These are phyloP conservation scores for Thamnidium elegans DNA, from an alignment of 192 early-diverging fungal species.

Conservation along the genomic window DNA sequence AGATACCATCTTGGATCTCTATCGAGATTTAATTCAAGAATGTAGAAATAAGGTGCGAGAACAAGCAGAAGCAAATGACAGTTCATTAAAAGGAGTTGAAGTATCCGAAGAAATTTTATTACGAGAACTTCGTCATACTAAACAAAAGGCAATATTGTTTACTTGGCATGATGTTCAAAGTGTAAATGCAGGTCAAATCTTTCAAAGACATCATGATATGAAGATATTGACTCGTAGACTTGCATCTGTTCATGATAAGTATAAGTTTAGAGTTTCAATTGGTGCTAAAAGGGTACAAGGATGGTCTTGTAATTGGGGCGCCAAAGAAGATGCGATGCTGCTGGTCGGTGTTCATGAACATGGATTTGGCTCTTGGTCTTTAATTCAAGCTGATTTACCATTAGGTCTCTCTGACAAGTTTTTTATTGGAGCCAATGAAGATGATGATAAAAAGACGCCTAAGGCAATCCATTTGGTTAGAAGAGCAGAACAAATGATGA, in stretches of 20 bases:
- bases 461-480: constrained; percentile 84
- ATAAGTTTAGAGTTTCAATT: constrained; percentile 76
- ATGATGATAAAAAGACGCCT: constrained; percentile 56
- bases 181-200: constrained; percentile 81
- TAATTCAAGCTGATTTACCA: constrained; percentile 75
- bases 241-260: constrained; percentile 47
- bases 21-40: constrained; percentile 39
- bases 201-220: constrained; percentile 75
- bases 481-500: constrained; percentile 88
- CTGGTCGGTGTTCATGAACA: constrained; percentile 91
- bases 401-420: constrained; percentile 88
- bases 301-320: constrained; percentile 86
- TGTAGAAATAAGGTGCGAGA: constrained; percentile 58
- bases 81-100: background rate
- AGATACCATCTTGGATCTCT: constrained; percentile 37
- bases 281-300: constrained; percentile 79
- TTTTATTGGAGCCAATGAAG: constrained; percentile 54
- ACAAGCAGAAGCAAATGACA: constrained; percentile 14
- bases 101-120: constrained; percentile 19
- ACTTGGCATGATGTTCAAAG: constrained; percentile 76
- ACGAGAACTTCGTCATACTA: constrained; percentile 34
- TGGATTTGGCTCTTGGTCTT: constrained; percentile 90
- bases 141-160: constrained; percentile 72
- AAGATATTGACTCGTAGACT: constrained; percentile 62
- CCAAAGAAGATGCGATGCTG: constrained; percentile 93